phyloP scores from a whole-genome alignment of 768 basidiomycete species.

The Amanita polypyramis region DNA sequence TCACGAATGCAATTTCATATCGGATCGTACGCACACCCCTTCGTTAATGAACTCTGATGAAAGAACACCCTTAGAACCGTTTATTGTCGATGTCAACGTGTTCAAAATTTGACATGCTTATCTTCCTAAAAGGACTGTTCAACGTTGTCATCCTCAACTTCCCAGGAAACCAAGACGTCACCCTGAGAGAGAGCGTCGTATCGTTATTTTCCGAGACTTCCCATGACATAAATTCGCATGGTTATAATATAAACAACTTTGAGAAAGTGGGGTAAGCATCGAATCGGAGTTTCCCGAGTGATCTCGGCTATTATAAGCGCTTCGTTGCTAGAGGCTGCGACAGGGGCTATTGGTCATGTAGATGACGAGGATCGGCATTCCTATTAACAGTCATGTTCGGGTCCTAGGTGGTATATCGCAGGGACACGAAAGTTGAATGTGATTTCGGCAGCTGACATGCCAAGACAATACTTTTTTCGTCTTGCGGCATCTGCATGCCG shows the following conservation, averaged over 20 bases:
- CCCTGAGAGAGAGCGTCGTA: too few relatives aligned
- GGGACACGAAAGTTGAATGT: neutral
- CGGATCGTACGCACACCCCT: too few relatives aligned
- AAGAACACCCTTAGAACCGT: too few relatives aligned
- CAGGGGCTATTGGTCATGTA: neutral
- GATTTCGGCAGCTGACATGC: neutral
- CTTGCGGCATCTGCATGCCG: neutral
- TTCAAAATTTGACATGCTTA: too few relatives aligned
- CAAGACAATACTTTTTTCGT: neutral
- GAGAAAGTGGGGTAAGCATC: neutral
- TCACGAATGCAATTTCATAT: too few relatives aligned
- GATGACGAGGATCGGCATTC: conserved; percentile 2
- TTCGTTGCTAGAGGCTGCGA: neutral
- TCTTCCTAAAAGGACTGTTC: too few relatives aligned
- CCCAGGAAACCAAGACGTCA: too few relatives aligned
- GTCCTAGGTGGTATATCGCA: neutral
- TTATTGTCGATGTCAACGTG: too few relatives aligned
- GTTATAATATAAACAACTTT: too few relatives aligned
- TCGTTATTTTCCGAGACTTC: neutral
- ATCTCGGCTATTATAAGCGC: neutral
- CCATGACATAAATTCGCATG: neutral
- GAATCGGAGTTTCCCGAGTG: neutral
- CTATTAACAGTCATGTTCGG: neutral
- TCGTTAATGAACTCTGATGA: too few relatives aligned
- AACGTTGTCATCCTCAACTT: too few relatives aligned